These are phyloP conservation scores for Amanita muscaria DNA, from an alignment of 768 basidiomycete species.

Conservation along the genomic window DNA sequence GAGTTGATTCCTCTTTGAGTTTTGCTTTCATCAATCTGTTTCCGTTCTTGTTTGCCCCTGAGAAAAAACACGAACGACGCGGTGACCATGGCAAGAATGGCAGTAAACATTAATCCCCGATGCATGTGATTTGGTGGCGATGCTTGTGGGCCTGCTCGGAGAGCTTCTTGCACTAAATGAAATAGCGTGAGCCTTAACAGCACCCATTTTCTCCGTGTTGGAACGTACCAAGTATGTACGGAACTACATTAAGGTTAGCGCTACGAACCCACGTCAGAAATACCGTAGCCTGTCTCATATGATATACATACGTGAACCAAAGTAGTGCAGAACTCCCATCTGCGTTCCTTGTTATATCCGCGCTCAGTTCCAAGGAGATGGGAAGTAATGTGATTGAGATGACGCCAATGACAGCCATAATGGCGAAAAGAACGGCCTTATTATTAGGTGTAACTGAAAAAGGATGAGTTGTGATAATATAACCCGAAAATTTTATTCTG, in stretches of 20 bases:
- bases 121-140: constrained; percentile 71
- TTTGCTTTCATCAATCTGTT: constrained; percentile 48
- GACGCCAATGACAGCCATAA: constrained; percentile 63
- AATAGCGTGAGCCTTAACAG: neutral
- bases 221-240: constrained; percentile 58
- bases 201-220: neutral
- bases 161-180: constrained; percentile 49
- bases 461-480: neutral
- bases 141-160: constrained; percentile 53
- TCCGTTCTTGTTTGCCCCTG: constrained; percentile 53
- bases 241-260: constrained; percentile 53
- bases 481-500: constrained; percentile 12
- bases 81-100: constrained; percentile 33
- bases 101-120: constrained; percentile 59
- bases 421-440: constrained; percentile 46
- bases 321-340: constrained; percentile 68
- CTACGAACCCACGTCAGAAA: constrained; percentile 26
- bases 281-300: constrained; percentile 3
- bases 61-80: constrained; percentile 40
- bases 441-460: constrained; percentile 54
- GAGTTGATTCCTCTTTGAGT: too few relatives aligned
- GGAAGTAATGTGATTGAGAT: constrained; percentile 65
- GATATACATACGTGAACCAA: constrained; percentile 55
- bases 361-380: constrained; percentile 66
- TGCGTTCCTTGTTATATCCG: constrained; percentile 72